Percentiles rank a stretch among this genome's conserved stretches.
Evolutionary conservation across 2,329 filamentous ascomycete species (phyloP).

Genomic region (Arthroderma sp.): DNA sequence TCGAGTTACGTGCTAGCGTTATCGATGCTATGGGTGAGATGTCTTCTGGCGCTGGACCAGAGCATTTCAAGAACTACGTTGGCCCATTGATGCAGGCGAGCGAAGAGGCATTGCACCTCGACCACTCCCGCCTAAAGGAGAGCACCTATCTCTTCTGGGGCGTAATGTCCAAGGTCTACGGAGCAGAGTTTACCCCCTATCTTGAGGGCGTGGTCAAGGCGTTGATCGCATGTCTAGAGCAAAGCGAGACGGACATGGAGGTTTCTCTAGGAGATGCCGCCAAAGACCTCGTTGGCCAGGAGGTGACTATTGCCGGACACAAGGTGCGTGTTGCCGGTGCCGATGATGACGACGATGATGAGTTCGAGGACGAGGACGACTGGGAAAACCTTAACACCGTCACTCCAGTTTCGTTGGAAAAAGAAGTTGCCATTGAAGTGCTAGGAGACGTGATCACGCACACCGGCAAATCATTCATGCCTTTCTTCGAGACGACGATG

Average conservation of each 20-base stretch:
- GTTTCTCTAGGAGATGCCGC: conserved; percentile 63
- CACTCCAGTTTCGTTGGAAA: conserved; percentile 83
- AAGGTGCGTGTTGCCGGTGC: conserved; percentile 68
- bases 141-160: conserved; percentile 97
- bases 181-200: conserved; percentile 46
- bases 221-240: conserved; percentile 72
- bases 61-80: conserved; percentile 83
- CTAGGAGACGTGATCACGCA: conserved; percentile 84
- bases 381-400: conserved; percentile 75
- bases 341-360: conserved; percentile 51
- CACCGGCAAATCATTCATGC: conserved; percentile 65
- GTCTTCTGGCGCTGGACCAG: conserved; percentile 71
- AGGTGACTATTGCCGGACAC: conserved; percentile 67
- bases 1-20: conserved; percentile 78
- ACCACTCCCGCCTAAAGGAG: conserved; percentile 82
- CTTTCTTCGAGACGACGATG: conserved; percentile 81
- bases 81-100: conserved; percentile 81
- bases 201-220: conserved; percentile 37
- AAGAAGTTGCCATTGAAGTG: conserved; percentile 93
- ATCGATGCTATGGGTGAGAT: conserved; percentile 92
- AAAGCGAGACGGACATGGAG: conserved; percentile 75
- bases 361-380: conserved; percentile 67
- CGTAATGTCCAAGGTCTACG: conserved; percentile 85
- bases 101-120: conserved; percentile 78
- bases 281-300: conserved; percentile 60